Evolutionary conservation across 2,329 filamentous ascomycete genomes (phyloP), one percentile per base, ranked within the genome.

Genomic region (Arthrobotrys entomopaga): DNA sequence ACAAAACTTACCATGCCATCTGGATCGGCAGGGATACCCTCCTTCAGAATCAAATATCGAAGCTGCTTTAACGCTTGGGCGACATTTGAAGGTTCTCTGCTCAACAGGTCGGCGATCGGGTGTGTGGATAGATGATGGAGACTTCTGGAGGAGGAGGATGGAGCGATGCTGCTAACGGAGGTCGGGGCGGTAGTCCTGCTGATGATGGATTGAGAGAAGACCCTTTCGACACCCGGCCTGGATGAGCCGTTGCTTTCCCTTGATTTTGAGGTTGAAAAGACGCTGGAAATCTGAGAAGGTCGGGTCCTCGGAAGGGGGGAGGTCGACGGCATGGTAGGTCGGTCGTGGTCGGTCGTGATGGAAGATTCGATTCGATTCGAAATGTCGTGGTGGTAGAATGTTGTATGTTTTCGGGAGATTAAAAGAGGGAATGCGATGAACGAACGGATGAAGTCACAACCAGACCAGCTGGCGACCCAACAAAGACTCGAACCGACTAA

Each of bases 1-100:
- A n/a, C n/a, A n/a, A n/a, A 64, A 57, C 80, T 71, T 81, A 85
- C 84, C 84, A 86, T 86, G 78, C 85, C 85, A 80, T 86, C 84
- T 54, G 80, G 81, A 77, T 85, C 84, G 43, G 84, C 83, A 73
- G 84, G 83, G 6, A 86, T 83, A 57, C 83, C 82, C 52, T 82
- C 83, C 10, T 83, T 84, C 46, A 86, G 77, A 56, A 86, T 82
- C 24, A 85, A 81, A 73, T 84, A 84, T 74, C 84, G 81, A 66
- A 86, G 77, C 63, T 85, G 82, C 65, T 83, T 80, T 24, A 86
- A 78, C 1, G 81, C 82, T 57, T 82, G 82, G 0, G 79, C 76
- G 13, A 83, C 79, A 58, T 75, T 77, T 15, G 75, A 58, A 22
- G 78, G 78, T 16, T 78, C 77, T 16, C 69, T 77, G 22, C 76